These are phyloP conservation scores for Yamadazyma jaroonii DNA, from an alignment of 1,139 yeast species.

Conservation along the genomic window DNA sequence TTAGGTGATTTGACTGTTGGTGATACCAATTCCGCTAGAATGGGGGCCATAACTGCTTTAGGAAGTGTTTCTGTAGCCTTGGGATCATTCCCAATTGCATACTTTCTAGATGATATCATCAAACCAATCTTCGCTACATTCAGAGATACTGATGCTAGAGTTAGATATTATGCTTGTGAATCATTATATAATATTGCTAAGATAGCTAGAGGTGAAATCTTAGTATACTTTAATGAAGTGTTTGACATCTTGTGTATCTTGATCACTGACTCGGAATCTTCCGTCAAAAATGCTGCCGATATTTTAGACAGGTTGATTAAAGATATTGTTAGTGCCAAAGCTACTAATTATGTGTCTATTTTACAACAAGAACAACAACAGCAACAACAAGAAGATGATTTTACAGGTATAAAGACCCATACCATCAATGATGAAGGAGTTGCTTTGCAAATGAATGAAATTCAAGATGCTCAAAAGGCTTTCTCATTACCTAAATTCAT, in stretches of 20 bases:
- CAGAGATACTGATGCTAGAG: conserved; percentile 95
- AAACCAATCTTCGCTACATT: conserved; percentile 95
- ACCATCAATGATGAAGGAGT: conserved; percentile 48
- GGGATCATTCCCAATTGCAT: conserved; percentile 49
- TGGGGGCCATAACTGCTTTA: conserved; percentile 52
- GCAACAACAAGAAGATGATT: conserved; percentile 13
- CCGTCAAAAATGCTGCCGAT: conserved; percentile 96
- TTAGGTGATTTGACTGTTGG: conserved; percentile 41
- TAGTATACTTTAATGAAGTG: conserved; percentile 87
- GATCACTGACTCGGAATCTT: conserved; percentile 87
- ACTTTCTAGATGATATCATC: conserved; percentile 78
- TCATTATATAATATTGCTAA: conserved; percentile 94
- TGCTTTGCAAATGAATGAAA: conserved; percentile 59
- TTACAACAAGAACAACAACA: conserved; percentile 50
- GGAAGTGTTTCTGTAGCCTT: conserved; percentile 51
- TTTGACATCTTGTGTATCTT: conserved; percentile 89
- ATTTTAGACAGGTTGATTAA: conserved; percentile 85
- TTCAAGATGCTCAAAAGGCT: conserved; percentile 67
- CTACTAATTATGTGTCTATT: conserved; percentile 85
- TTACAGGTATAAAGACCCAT: conserved; percentile 26
- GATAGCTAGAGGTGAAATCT: conserved; percentile 92
- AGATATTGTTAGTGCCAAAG: conserved; percentile 94
- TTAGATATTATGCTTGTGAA: conserved; percentile 95
- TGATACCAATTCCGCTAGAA: conserved; percentile 44
- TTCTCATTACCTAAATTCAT: conserved; percentile 86